phyloP scores from a whole-genome alignment of 805 yeast species.

The Ascoidea rubescens region DNA sequence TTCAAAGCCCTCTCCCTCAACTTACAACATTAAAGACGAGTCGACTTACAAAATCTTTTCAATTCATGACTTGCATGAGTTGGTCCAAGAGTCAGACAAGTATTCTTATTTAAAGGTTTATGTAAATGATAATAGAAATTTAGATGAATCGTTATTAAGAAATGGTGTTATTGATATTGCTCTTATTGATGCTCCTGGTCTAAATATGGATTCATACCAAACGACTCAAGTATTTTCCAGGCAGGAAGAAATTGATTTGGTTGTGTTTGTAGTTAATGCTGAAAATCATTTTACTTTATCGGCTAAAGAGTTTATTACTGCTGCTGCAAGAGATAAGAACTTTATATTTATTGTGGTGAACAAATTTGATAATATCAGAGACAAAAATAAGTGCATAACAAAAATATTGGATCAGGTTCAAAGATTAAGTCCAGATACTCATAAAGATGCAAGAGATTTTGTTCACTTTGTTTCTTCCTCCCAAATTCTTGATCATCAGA shows the following conservation, averaged over 20 bases:
- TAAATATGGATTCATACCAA: slow-evolving; percentile 84
- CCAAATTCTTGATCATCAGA: slow-evolving; percentile 26
- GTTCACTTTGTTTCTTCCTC: slow-evolving; percentile 82
- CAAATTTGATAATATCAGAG: slow-evolving; percentile 73
- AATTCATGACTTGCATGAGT: slow-evolving; percentile 43
- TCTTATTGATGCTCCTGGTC: slow-evolving; percentile 93
- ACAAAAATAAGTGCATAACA: slow-evolving; percentile 65
- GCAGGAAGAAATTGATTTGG: slow-evolving; percentile 94
- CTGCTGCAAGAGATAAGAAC: slow-evolving; percentile 84
- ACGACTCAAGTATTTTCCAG: slow-evolving; percentile 91
- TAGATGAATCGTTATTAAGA: slow-evolving; percentile 55
- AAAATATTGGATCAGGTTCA: slow-evolving; percentile 78
- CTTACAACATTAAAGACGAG: slow-evolving; percentile 42
- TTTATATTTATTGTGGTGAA: slow-evolving; percentile 90
- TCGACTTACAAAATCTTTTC: slow-evolving; percentile 46
- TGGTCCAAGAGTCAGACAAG: slow-evolving; percentile 62
- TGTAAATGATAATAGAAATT: slow-evolving; percentile 59
- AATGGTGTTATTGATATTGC: slow-evolving; percentile 90
- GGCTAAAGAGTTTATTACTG: slow-evolving; percentile 83
- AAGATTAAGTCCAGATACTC: slow-evolving; percentile 77
- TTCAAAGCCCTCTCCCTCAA: slow-evolving; percentile 1
- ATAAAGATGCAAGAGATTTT: slow-evolving; percentile 77
- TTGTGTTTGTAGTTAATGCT: slow-evolving; percentile 90
- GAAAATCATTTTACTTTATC: slow-evolving; percentile 92
- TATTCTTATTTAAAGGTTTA: slow-evolving; percentile 70